phyloP scores from a whole-genome alignment of 2,329 filamentous ascomycete species.

The Hypomyces rosellus region DNA sequence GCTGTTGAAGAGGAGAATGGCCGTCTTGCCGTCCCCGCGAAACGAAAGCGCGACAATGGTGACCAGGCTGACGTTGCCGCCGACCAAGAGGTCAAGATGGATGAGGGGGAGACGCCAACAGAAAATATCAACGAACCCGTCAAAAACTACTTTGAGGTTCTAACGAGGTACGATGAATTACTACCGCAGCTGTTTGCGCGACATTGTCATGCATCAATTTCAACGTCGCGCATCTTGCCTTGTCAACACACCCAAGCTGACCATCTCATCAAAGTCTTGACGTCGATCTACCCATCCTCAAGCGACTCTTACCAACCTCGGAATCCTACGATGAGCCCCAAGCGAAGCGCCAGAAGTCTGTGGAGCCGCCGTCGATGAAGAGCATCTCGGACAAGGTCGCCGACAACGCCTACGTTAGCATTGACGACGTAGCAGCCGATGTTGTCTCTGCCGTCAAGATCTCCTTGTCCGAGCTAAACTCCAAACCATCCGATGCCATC shows the following conservation, averaged over 20 bases:
- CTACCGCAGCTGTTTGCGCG: background rate
- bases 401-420: conserved; percentile 46
- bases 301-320: conserved; percentile 43
- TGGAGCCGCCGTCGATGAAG: conserved; percentile 31
- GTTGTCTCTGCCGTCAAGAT: conserved; percentile 43
- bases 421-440: conserved; percentile 61
- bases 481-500: conserved; percentile 22
- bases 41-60: conserved; percentile 53
- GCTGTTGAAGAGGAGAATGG: conserved; percentile 21
- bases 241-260: conserved; percentile 22
- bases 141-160: conserved; percentile 31
- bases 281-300: conserved; percentile 47
- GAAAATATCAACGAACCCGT: conserved; percentile 29
- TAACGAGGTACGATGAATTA: conserved; percentile 31
- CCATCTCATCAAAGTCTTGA: conserved; percentile 42
- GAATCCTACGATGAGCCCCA: conserved; percentile 43
- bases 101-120: conserved; percentile 15
- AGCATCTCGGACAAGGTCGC: conserved; percentile 51
- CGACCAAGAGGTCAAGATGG: conserved; percentile 20
- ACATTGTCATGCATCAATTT: background rate
- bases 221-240: background rate
- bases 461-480: conserved; percentile 42
- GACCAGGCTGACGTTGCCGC: conserved; percentile 31
- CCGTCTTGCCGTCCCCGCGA: conserved; percentile 34
- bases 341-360: conserved; percentile 55